A percentile compares a stretch with the other conserved stretches of the same genome.
These are phyloP conservation scores for Cercospora nicotianae DNA, from an alignment of 2,329 filamentous ascomycete species.

Conservation along the genomic window DNA sequence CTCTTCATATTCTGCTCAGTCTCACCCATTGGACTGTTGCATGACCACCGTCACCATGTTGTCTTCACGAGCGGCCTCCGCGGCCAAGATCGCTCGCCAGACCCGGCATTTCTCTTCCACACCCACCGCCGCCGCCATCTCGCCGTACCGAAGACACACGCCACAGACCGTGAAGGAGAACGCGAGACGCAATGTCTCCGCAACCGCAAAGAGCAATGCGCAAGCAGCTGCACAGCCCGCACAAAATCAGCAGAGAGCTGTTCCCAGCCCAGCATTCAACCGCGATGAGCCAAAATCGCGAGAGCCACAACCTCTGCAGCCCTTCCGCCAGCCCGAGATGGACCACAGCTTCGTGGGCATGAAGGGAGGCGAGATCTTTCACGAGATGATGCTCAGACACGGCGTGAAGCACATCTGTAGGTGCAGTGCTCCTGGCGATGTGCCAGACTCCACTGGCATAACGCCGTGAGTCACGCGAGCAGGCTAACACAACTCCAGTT, in stretches of 20 bases:
- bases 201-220: slow-evolving; percentile 47
- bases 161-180: slow-evolving; percentile 20
- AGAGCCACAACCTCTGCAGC: slow-evolving; percentile 49
- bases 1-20: neutral
- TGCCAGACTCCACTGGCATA: slow-evolving; percentile 9
- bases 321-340: slow-evolving; percentile 51
- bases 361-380: slow-evolving; percentile 94
- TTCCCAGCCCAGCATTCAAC: slow-evolving; percentile 53
- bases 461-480: slow-evolving; percentile 11
- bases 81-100: slow-evolving; percentile 42
- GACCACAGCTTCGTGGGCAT: slow-evolving; percentile 78
- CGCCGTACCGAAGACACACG: slow-evolving; percentile 42
- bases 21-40: slow-evolving; percentile 9
- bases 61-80: slow-evolving; percentile 36
- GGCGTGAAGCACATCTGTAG: slow-evolving; percentile 90
- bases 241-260: slow-evolving; percentile 41
- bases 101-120: slow-evolving; percentile 49
- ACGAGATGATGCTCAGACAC: slow-evolving; percentile 97
- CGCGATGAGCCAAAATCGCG: slow-evolving; percentile 41
- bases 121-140: slow-evolving; percentile 43
- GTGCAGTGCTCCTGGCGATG: slow-evolving; percentile 43
- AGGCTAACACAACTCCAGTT: slow-evolving; percentile 40
- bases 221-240: slow-evolving; percentile 41
- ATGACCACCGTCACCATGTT: slow-evolving; percentile 35
- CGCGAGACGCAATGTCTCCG: slow-evolving; percentile 40